Evolutionary conservation across 2,329 filamentous ascomycete genomes (phyloP).

Genomic region (Nectriaceae sp.): DNA sequence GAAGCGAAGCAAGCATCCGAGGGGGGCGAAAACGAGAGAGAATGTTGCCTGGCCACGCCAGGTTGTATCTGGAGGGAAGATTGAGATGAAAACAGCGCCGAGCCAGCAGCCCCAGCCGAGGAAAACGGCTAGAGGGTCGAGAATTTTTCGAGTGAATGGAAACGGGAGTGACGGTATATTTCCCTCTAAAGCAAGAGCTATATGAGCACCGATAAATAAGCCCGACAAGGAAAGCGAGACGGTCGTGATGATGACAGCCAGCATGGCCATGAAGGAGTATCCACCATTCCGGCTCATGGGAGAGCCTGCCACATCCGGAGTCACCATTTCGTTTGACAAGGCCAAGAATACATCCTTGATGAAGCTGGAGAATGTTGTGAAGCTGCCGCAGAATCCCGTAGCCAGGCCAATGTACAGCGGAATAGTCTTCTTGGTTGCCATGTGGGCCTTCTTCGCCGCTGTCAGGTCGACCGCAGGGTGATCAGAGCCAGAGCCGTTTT

Average conservation of each 20-base stretch:
- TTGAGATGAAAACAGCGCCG: conserved; percentile 70
- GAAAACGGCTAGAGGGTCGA: conserved; percentile 66
- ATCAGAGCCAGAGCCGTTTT: conserved; percentile 28
- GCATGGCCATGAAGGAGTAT: conserved; percentile 79
- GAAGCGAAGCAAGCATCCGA: conserved; percentile 76
- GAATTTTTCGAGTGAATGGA: conserved; percentile 53
- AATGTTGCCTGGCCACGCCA: conserved; percentile 81
- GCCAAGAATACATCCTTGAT: conserved; percentile 79
- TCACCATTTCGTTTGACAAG: conserved; percentile 69
- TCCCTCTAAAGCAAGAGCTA: conserved; percentile 64
- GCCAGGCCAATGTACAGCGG: conserved; percentile 85
- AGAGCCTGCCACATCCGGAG: conserved; percentile 37
- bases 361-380: conserved; percentile 88
- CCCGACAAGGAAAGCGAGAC: conserved; percentile 69
- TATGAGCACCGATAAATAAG: conserved; percentile 72
- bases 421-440: conserved; percentile 77
- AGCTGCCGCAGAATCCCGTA: conserved; percentile 86
- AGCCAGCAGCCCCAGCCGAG: conserved; percentile 78
- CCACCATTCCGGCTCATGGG: conserved; percentile 63
- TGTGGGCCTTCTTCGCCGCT: conserved; percentile 57
- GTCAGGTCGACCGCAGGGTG: conserved; percentile 36
- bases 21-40: conserved; percentile 77
- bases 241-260: conserved; percentile 75
- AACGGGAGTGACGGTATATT: conserved; percentile 63
- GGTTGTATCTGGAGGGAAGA: conserved; percentile 68